Evolutionary conservation across 2,329 filamentous ascomycete species (phyloP).

Genomic region (Neonectria neomacrospora): DNA sequence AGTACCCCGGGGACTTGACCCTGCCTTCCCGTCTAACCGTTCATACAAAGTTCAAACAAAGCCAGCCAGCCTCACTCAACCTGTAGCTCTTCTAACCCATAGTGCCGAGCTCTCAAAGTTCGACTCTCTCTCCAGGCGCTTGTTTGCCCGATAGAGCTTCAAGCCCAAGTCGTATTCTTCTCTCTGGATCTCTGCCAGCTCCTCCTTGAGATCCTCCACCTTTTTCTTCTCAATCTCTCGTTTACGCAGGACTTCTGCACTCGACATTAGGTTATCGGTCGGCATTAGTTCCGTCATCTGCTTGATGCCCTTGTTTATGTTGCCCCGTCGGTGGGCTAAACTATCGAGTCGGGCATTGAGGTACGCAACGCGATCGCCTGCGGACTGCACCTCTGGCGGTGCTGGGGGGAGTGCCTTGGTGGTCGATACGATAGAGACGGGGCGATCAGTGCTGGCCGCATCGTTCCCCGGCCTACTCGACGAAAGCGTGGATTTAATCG

Average conservation of each 20-base stretch:
- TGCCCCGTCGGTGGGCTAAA: constrained; percentile 74
- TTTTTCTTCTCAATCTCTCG: constrained; percentile 70
- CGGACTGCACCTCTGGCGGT: constrained; percentile 67
- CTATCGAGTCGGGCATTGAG: constrained; percentile 74
- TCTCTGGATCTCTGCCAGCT: constrained; percentile 77
- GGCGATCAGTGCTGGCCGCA: constrained; percentile 33
- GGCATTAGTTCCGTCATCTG: constrained; percentile 85
- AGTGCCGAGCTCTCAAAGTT: constrained; percentile 74
- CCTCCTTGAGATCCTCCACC: constrained; percentile 71
- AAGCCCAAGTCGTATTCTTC: constrained; percentile 84
- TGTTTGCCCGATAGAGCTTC: constrained; percentile 78
- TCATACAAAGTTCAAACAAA: constrained; percentile 15
- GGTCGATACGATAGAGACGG: constrained; percentile 51
- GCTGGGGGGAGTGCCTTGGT: constrained; percentile 71
- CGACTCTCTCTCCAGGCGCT: constrained; percentile 75
- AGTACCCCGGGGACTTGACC: constrained; percentile 11
- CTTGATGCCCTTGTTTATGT: constrained; percentile 77
- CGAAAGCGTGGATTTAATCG: constrained; percentile 41
- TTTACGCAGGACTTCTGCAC: constrained; percentile 69
- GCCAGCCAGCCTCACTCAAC: constrained; percentile 51
- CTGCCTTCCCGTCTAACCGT: constrained; percentile 16
- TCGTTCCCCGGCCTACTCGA: constrained; percentile 9
- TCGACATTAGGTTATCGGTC: constrained; percentile 73
- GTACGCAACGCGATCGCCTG: constrained; percentile 72
- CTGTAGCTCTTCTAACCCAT: constrained; percentile 83